These are phyloP conservation scores for Juglanconis oblonga DNA, from an alignment of 2,329 filamentous ascomycete species.

Conservation along the genomic window DNA sequence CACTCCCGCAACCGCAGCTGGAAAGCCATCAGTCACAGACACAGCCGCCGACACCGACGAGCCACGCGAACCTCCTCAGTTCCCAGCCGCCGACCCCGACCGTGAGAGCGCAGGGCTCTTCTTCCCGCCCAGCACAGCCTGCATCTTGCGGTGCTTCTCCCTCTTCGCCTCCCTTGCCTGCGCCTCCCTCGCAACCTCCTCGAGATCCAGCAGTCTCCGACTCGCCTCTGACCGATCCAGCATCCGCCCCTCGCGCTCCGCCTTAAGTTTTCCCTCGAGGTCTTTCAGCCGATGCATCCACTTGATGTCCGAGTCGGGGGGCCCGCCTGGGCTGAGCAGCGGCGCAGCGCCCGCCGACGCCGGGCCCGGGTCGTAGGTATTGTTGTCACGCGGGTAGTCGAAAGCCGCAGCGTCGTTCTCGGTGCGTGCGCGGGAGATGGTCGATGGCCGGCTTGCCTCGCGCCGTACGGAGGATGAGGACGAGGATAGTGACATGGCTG, in stretches of 20 bases:
- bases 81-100: not conserved
- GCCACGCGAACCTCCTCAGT: constrained; percentile 3
- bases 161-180: constrained; percentile 24
- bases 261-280: constrained; percentile 82
- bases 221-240: constrained; percentile 81
- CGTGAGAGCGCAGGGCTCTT: not conserved
- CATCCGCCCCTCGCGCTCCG: constrained; percentile 81
- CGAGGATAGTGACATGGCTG: constrained; percentile 12
- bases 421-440: constrained; percentile 30
- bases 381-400: constrained; percentile 5
- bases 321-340: constrained; percentile 30
- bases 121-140: constrained; percentile 6
- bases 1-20: not conserved
- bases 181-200: constrained; percentile 52
- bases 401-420: not conserved
- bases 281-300: constrained; percentile 86
- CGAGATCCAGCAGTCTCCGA: constrained; percentile 74
- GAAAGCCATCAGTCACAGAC: not conserved
- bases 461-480: constrained; percentile 19
- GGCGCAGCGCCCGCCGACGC: constrained; percentile 21
- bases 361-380: constrained; percentile 14
- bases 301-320: constrained; percentile 56
- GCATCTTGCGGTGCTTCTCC: constrained; percentile 16
- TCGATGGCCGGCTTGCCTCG: constrained; percentile 26
- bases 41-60: not conserved